Evolutionary conservation across 2,329 filamentous ascomycete species (phyloP), one percentile per base, ranked within the genome.

Genomic region (Huntiella savannae): DNA sequence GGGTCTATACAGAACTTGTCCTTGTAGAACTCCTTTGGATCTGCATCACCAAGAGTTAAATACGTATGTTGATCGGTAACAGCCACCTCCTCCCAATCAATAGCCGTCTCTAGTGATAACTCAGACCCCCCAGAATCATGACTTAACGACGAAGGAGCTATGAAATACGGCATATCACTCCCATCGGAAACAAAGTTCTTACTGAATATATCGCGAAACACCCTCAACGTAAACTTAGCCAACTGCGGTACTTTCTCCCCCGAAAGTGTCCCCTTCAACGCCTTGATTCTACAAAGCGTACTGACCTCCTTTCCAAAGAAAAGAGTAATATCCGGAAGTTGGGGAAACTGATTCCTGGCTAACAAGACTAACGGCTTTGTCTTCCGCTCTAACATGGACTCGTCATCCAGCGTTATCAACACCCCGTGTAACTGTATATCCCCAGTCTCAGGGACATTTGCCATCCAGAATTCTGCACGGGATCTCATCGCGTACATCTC

Each of bases 181-280:
- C 66, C 54, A 12, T 75, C 67, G 0, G 72, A 65, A 42, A 82
- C 75, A 55, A 84, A 98, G 3, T 69, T 68, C 59, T 98, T 98
- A 59, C 86, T 88, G 63, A 94, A 96, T 0, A 95, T 66, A 53
- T 96, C 85, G 12, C 73, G 64, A 59, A 92, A 95, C 0, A 92
- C 60, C 4, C 71, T 69, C 36, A 92, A 62, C 0, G 83, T 94
- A 57, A 91, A 93, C 0, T 59, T 60, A 1, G 75, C 77, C n/a
- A 96, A 58, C 1, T 64, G 58, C 1, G 66, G 56, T 0, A 62
- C 55, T 0, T 63, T 53, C 0, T 62, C 58, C 0, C 75, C 52
- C 1, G 59, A 8, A 1, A 86, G 53, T 0, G 66, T 55, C 0
- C 51, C 54, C 0, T 55, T 45, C 1, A 79, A 52, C 0, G 67